Evolutionary conservation across 2,329 filamentous ascomycete genomes (phyloP).

Genomic region (Hymenoscyphus repandus): DNA sequence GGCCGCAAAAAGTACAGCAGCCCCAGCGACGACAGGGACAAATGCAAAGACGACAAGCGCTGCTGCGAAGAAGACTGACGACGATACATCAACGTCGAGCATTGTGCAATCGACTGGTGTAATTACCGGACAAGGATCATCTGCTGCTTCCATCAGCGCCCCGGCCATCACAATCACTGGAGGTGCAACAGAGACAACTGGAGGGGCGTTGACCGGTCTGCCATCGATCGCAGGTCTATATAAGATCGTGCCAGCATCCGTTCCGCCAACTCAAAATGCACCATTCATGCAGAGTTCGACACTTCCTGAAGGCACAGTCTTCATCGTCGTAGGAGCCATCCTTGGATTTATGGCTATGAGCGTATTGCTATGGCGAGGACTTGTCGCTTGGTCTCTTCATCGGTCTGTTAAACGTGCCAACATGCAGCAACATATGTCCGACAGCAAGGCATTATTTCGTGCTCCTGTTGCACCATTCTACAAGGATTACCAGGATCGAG

Average conservation of each 20-base stretch:
- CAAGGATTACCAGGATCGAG: conserved; percentile 54
- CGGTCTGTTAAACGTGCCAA: conserved; percentile 84
- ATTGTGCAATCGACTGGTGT: conserved; percentile 4
- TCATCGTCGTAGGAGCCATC: conserved; percentile 87
- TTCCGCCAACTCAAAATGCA: conserved; percentile 78
- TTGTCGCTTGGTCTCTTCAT: conserved; percentile 87
- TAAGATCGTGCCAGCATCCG: conserved; percentile 65
- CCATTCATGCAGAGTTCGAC: conserved; percentile 88
- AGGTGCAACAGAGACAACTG: conserved; percentile 5
- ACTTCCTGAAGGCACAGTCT: conserved; percentile 87
- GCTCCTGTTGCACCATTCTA: conserved; percentile 52
- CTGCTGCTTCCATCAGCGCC: conserved; percentile 4
- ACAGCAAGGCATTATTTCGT: conserved; percentile 63
- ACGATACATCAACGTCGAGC: not conserved
- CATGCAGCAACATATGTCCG: conserved; percentile 63
- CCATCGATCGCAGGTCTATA: conserved; percentile 52
- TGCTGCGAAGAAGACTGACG: not conserved
- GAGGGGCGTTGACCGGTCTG: conserved; percentile 29
- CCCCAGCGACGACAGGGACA: not conserved
- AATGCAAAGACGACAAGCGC: conserved; percentile 1
- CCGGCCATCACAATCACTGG: conserved; percentile 14
- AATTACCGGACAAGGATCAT: conserved; percentile 16
- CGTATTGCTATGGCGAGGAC: conserved; percentile 81
- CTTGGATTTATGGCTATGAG: conserved; percentile 76
- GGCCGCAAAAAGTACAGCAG: not conserved